Base-by-base conservation (phyloP, 1,284 basidiomycete genomes). In the Heterobasidion occidentale region DNA sequence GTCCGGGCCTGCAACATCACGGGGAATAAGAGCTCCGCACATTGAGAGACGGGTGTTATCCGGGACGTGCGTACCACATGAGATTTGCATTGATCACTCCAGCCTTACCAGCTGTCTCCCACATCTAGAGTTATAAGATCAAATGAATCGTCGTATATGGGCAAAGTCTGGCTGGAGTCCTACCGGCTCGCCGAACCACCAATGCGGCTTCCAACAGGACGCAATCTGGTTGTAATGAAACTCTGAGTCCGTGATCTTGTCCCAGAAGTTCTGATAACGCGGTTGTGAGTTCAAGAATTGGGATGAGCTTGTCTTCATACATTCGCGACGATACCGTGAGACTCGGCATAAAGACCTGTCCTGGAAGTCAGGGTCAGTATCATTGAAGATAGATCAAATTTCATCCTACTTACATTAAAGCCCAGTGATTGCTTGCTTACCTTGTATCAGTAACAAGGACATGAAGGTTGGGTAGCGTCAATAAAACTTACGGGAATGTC, bases 131-230 rank as follows among this genome's bases (percentile, higher is more conserved):
- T 45, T 19, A 44, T 49, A 47, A 33, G 17, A 19, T 35, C 35
- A 19, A 53, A 27, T 38, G 17, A 56, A 36, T 9, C 17, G 47
- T 9, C 11, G 34, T n/a, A 48, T 42, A n/a, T 44, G 19, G 20
- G 46, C n/a, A 34, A 8, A 34, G 15, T 34, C 33, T 2, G n/a
- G 46, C 11, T 27, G 50, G 36, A 38, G n/a, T 70, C 86, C 62
- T 62, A 92, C 90, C 36, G 93, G 92, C 67, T 94, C 91, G 51
- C 93, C 93, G 38, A 79, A 70, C 93, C 93, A 95, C 91, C 93
- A 96, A 1, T 73, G 65, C 0, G 86, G 66, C 58, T 84, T 77
- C 83, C 85, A 88, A 35, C 78, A 81, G 2, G 79, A 79, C 6
- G 81, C 75, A 5, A 77, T 70, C 27, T 76, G 73, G 58, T 85